Evolutionary conservation across 2,329 filamentous ascomycete genomes (phyloP), one percentile per base, ranked within the genome.

Genomic region (Pseudopithomyces chartarum): DNA sequence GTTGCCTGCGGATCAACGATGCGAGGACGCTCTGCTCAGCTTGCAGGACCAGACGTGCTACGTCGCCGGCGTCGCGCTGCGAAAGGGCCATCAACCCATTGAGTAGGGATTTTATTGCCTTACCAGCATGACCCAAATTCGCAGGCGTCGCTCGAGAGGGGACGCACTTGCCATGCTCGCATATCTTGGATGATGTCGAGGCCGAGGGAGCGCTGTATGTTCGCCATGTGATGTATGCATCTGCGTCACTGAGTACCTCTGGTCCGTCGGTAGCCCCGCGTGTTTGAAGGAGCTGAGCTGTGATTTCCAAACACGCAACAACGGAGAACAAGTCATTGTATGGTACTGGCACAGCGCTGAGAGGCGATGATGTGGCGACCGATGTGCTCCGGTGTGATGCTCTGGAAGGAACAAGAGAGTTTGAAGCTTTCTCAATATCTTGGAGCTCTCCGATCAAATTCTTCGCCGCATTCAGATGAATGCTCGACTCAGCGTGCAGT

Each of bases 141-240:
- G 40, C 15, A 19, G 50, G 42, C 6, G 50, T 52, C 17, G 50
- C 50, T 26, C 50, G 50, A 45, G 50, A 52, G 5, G 50, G 50
- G 15, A 19, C 15, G 12, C 40, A 52, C 13, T 22, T 38, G 7
- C 42, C 50, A 11, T 52, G 50, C 26, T 32, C n/a, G 22, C 50
- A 52, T 19, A 15, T 17, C 15, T 6, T 36, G 12, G 50, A 26
- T 19, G 39, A 45, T 26, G 13, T 6, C 26, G 50, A 32, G n/a
- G 12, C 17, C 8, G 40, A 26, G 2, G 49, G 50, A 10, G 50
- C 50, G 19, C 40, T 52, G 32, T 52, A 52, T 7, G 26, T 44
- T 38, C 50, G 19, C 50, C 50, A 52, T 19, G 39, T 42, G 32
- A 33, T 52, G 15, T 52, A 46, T 4, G 40, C 40, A 40, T 44